A percentile compares a stretch with the other conserved stretches of the same genome.
Conservation (phyloP, 75 land plant species). For the Pseudotsuga menziesii region DNA sequence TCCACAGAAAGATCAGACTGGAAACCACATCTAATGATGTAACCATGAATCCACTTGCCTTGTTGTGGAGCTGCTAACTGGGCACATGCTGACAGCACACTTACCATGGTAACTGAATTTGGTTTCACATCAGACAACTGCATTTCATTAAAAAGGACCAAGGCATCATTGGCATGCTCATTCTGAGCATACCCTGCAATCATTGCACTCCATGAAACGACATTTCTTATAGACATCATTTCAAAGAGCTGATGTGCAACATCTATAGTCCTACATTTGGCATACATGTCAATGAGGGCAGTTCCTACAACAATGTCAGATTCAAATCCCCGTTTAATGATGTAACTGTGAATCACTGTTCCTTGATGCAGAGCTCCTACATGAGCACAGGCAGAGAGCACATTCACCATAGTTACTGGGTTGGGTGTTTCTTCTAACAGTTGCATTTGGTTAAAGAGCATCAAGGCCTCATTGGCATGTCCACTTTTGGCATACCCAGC, state of each 20-base stretch:
- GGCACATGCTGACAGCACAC: not conserved
- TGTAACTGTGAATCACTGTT: slow-evolving; percentile 39
- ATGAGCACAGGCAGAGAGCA: slow-evolving; percentile 54
- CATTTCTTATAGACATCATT: slow-evolving; percentile 38
- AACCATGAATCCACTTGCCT: slow-evolving; percentile 5
- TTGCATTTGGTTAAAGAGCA: slow-evolving; percentile 44
- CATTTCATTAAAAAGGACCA: slow-evolving; percentile 42
- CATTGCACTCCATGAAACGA: slow-evolving; percentile 50
- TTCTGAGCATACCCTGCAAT: slow-evolving; percentile 33
- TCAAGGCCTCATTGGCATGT: slow-evolving; percentile 30
- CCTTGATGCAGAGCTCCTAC: slow-evolving; percentile 34
- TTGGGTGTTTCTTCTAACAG: slow-evolving; percentile 18
- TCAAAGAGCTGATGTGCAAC: slow-evolving; percentile 37
- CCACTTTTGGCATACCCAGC: slow-evolving; percentile 47
- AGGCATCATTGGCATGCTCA: slow-evolving; percentile 26
- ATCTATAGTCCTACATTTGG: slow-evolving; percentile 21
- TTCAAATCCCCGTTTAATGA: slow-evolving; percentile 29
- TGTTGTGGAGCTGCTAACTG: not conserved
- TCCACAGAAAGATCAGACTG: not conserved
- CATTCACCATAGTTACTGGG: slow-evolving; percentile 41
- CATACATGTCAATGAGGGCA: slow-evolving; percentile 55
- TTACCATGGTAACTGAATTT: not conserved
- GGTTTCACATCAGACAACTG: slow-evolving; percentile 6
- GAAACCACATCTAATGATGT: not conserved
- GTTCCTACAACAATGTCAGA: slow-evolving; percentile 54